These are phyloP conservation scores for Dipodascus albidus DNA, from an alignment of 805 yeast genomes.

Conservation along the genomic window DNA sequence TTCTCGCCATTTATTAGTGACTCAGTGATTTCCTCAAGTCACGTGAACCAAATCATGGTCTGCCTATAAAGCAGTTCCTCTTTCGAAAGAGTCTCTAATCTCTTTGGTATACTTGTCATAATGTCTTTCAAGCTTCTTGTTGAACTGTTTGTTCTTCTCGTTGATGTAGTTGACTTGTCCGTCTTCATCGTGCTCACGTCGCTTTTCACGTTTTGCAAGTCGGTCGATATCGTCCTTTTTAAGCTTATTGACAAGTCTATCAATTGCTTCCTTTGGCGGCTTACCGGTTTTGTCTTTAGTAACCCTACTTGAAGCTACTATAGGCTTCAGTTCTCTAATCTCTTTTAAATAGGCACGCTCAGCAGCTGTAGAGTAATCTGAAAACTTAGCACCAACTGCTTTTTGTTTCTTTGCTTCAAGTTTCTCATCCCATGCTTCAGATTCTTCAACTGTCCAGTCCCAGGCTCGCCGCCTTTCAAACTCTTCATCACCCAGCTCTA, in stretches of 20 bases:
- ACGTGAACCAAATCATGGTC: not conserved
- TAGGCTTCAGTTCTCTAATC: slow-evolving; percentile 28
- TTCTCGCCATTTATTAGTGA: not conserved
- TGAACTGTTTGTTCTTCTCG: slow-evolving; percentile 64
- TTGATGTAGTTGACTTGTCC: slow-evolving; percentile 39
- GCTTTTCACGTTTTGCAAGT: slow-evolving; percentile 22
- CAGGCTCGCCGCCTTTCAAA: slow-evolving; percentile 34
- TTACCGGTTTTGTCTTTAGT: slow-evolving; percentile 18
- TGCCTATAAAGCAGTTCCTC: slow-evolving; percentile 25
- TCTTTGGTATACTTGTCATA: slow-evolving; percentile 33
- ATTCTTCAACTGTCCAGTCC: slow-evolving; percentile 53
- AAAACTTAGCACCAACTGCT: slow-evolving; percentile 28
- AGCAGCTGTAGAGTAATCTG: slow-evolving; percentile 45
- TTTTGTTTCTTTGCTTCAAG: slow-evolving; percentile 23
- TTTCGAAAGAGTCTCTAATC: slow-evolving; percentile 25
- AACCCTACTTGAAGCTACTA: slow-evolving; percentile 26
- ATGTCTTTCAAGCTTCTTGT: slow-evolving; percentile 52
- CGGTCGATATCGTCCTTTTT: slow-evolving; percentile 29
- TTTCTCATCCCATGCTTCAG: slow-evolving; percentile 48
- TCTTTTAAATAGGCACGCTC: slow-evolving; percentile 48
- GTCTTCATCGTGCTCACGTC: slow-evolving; percentile 19
- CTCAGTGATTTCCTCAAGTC: not conserved
- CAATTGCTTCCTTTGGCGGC: slow-evolving; percentile 29
- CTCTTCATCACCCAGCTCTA: slow-evolving; percentile 27
- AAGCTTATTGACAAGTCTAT: slow-evolving; percentile 21